Base-by-base conservation (phyloP, 108 stramenopile genomes). In the Pseudonitzschia delicatissima region DNA sequence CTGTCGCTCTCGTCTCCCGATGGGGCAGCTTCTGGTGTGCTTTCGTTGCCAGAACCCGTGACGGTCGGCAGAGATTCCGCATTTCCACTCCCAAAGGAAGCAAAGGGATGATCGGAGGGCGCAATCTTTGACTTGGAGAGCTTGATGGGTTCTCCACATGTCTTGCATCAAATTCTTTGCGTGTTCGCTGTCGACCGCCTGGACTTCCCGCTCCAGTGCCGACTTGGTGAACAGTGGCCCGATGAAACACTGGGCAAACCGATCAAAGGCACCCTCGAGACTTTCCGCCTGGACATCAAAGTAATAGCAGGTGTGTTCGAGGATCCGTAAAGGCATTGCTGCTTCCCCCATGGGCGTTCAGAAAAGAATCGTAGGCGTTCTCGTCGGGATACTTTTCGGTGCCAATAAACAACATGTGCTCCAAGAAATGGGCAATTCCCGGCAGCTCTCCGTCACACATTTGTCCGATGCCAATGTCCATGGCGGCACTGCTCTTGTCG, bases 121-220 rank as follows among this genome's bases (percentile, higher is more conserved):
- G 18, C 65, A 2, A 37, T 57, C 15, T 78, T 28, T 1, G 68
- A 59, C 59, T 81, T 80, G 28, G 64, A 62, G 29, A 85, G 31
- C 62, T 81, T n/a, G 84, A 69, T 75, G 63, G 45, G 60, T 20
- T 18, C 91, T 66, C 92, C 92, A 96, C 12, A 62, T 28, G 62
- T 96, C 95, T 42, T 71, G 60, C 72, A 83, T 90, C 21, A 82
- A 55, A 77, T 96, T 96, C 66, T 96, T 96, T 29, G 80, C 79
- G 74, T 94, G 87, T 71, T 96, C 96, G 53, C 67, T 73, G 62
- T 96, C 93, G 27, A 96, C 91, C 3, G 93, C 93, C 53, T 82
- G 79, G 0, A 93, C 69, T 80, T 97, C 96, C 7, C 91, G 74
- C n/a, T 78, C 91, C 44, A 87, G 64, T 58, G 85, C 77, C 25